Percentiles rank a stretch among this genome's conserved stretches.
phyloP scores from a whole-genome alignment of 2,329 filamentous ascomycete species.

The Tolypocladium inflatum region DNA sequence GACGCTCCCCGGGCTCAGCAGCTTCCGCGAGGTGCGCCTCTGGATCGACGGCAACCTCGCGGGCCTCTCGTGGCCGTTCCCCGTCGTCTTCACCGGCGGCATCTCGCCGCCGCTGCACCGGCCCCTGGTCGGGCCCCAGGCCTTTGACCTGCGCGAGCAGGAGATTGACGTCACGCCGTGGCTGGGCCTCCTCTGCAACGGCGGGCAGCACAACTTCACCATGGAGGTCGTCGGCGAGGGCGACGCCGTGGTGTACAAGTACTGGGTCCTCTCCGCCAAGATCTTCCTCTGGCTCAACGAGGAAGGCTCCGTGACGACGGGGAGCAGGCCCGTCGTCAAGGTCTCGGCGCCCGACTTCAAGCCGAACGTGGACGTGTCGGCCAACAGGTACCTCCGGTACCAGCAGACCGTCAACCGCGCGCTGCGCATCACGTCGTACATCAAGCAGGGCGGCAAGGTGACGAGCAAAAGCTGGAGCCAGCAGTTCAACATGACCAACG shows the following conservation, averaged over 20 bases:
- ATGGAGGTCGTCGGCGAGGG: conserved; percentile 58
- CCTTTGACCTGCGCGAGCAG: conserved; percentile 69
- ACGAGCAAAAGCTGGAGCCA: conserved; percentile 44
- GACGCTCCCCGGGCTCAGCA: conserved; percentile 56
- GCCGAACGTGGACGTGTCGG: neutral
- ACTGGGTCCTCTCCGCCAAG: conserved; percentile 72
- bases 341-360: neutral
- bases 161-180: conserved; percentile 78
- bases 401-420: conserved; percentile 43
- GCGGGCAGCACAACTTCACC: conserved; percentile 53
- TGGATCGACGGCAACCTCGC: conserved; percentile 63
- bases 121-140: conserved; percentile 68
- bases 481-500: conserved; percentile 40
- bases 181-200: conserved; percentile 60
- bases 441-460: conserved; percentile 25
- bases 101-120: conserved; percentile 69
- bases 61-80: conserved; percentile 73
- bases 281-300: conserved; percentile 67
- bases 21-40: conserved; percentile 71
- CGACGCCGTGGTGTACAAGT: conserved; percentile 32
- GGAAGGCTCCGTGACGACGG: conserved; percentile 35
- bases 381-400: conserved; percentile 18
- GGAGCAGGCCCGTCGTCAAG: neutral
- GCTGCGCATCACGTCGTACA: conserved; percentile 47
- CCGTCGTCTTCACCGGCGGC: conserved; percentile 74